These are phyloP conservation scores for Beta vulgaris DNA, from an alignment of 148 eudicot species.

Conservation along the genomic window DNA sequence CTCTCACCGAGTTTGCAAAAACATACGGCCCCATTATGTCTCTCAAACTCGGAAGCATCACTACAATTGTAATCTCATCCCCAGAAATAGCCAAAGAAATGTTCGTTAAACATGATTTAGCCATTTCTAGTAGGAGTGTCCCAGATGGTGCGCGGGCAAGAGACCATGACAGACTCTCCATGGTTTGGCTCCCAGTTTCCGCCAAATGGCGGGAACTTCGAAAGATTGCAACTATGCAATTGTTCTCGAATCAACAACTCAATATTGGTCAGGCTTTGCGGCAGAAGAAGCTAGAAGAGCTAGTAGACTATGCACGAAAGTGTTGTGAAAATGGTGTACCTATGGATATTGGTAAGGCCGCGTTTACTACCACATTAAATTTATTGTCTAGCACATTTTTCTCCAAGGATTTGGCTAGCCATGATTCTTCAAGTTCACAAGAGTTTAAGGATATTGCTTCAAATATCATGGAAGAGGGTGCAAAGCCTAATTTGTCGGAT, in stretches of 20 bases:
- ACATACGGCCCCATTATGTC: conserved; percentile 45
- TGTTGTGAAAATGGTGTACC: conserved; percentile 5
- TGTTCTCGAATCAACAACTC: conserved; percentile 19
- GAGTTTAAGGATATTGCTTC: conserved; percentile 29
- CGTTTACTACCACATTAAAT: conserved; percentile 20
- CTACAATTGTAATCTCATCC: conserved; percentile 36
- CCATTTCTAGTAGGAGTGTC: conserved; percentile 15
- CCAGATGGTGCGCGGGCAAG: not conserved
- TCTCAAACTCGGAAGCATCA: too few species aligned
- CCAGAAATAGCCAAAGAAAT: conserved; percentile 28
- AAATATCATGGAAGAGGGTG: conserved; percentile 13
- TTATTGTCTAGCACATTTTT: conserved; percentile 29
- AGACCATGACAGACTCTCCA: conserved; percentile 16
- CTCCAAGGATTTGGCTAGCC: conserved; percentile 23
- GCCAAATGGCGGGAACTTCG: conserved; percentile 26
- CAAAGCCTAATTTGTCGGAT: conserved; percentile 30
- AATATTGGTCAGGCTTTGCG: conserved; percentile 24
- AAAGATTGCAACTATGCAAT: conserved; percentile 20
- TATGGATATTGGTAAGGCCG: conserved; percentile 31
- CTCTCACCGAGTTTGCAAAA: conserved; percentile 33
- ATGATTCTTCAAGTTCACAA: not conserved
- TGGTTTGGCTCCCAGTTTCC: conserved; percentile 24
- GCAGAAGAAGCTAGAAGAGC: conserved; percentile 21
- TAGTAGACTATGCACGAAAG: not conserved
- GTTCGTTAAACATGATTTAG: conserved; percentile 27